Evolutionary conservation across 108 stramenopile genomes (phyloP).

Genomic region (Phaeodactylum tricornutum): DNA sequence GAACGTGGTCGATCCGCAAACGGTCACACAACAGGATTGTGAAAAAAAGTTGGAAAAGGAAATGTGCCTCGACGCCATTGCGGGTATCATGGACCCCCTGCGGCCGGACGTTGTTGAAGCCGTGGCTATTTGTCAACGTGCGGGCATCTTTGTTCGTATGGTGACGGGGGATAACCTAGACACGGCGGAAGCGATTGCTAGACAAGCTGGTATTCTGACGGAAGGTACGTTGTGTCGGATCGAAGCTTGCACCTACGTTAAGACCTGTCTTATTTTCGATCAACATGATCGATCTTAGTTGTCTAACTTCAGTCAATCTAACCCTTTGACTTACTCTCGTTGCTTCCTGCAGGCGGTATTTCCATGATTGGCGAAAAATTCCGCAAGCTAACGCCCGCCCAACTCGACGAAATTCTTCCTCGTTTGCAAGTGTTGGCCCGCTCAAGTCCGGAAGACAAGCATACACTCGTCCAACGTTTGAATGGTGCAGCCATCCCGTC

Average conservation of each 20-base stretch:
- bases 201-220: conserved; percentile 81
- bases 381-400: conserved; percentile 57
- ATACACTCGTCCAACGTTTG: conserved; percentile 83
- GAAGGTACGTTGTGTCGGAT: conserved; percentile 25
- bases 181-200: conserved; percentile 90
- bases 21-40: conserved; percentile 20
- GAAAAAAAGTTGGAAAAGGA: conserved; percentile 43
- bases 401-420: conserved; percentile 69
- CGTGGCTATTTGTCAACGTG: conserved; percentile 80
- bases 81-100: conserved; percentile 88
- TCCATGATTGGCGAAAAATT: conserved; percentile 75
- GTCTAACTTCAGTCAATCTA: no score
- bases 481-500: conserved; percentile 69
- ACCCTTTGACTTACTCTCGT: not conserved
- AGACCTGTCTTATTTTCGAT: conserved; percentile 2
- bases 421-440: conserved; percentile 84
- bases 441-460: conserved; percentile 93
- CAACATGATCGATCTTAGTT: not conserved
- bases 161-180: conserved; percentile 95
- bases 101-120: conserved; percentile 85
- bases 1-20: conserved; percentile 16
- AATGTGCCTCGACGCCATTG: conserved; percentile 67
- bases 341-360: conserved; percentile 33
- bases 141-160: conserved; percentile 94
- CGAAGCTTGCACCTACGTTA: not conserved